Evolutionary conservation across 345 rosid genomes (phyloP), one percentile per base, ranked within the genome.

Genomic region (Bretschneidera sinensis): DNA sequence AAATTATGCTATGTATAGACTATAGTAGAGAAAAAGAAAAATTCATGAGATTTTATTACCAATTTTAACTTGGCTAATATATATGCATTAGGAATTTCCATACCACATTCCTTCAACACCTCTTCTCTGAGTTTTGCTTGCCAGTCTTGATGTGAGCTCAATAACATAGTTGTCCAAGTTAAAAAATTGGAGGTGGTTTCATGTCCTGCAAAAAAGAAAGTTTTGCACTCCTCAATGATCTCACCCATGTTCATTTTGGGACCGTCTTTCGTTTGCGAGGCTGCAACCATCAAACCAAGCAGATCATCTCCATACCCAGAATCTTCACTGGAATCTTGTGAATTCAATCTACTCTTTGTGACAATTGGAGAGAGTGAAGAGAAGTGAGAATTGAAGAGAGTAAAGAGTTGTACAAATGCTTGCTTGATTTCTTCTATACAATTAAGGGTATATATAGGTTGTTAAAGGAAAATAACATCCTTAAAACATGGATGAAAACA

Each of bases 181-280:
- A 89, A 72, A 10, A 80, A 49, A n/a, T n/a, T n/a, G n/a, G n/a
- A n/a, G n/a, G n/a, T n/a, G n/a, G n/a, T n/a, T n/a, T n/a, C n/a
- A n/a, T n/a, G n/a, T n/a, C n/a, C n/a, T n/a, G n/a, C n/a, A 9
- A 86, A 79, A 35, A 81, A 86, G 69, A 83, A 82, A 17, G 83
- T 71, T 63, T 79, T 86, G 76, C 89, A 82, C 21, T 89, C 84
- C 14, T 86, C 91, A 48, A 82, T n/a, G n/a, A n/a, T n/a, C n/a
- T n/a, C n/a, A 54, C 68, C 65, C 60, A 62, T 72, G 57, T 9
- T 78, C 64, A 78, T 20, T 33, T 63, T 78, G 20, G 35, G 57
- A 28, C 18, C 43, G 5, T 24, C 24, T 35, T 62, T 20, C 24
- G 43, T 49, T 48, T 39, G 66, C 15, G 68, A 59, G 24, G 77